phyloP scores from a whole-genome alignment of 495 filamentous ascomycete species.

The Barbatosphaeria neglecta region DNA sequence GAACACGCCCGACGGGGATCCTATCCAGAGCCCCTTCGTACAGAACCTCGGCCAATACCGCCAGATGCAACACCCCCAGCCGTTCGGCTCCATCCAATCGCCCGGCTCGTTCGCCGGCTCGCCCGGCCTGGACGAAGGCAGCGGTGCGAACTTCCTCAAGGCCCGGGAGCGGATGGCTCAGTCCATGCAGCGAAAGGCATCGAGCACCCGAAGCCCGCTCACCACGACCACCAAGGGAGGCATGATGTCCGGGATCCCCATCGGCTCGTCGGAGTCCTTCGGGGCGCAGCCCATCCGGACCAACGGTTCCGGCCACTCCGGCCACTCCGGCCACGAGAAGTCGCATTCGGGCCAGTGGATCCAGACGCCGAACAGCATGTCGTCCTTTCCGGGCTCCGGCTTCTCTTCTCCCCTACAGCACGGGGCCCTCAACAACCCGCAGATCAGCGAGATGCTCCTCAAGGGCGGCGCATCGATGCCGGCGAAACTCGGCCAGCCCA shows the following conservation, averaged over 20 bases:
- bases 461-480: constrained; percentile 47
- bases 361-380: constrained; percentile 61
- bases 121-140: constrained; percentile 43
- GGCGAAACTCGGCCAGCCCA: constrained; percentile 33
- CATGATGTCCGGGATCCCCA: constrained; percentile 23
- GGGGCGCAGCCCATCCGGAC: constrained; percentile 65
- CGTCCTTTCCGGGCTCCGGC: constrained; percentile 72
- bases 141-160: constrained; percentile 41
- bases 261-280: constrained; percentile 35
- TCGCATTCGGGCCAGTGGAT: constrained; percentile 71
- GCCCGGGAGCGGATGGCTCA: constrained; percentile 41
- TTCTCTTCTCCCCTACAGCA: constrained; percentile 56
- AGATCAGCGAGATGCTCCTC: constrained; percentile 38
- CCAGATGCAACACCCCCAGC: constrained; percentile 45
- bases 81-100: constrained; percentile 41
- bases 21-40: constrained; percentile 77
- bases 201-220: constrained; percentile 62
- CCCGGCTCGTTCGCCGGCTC: constrained; percentile 39
- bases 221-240: constrained; percentile 70
- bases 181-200: constrained; percentile 56
- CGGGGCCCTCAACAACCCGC: constrained; percentile 31
- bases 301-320: constrained; percentile 51
- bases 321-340: constrained; percentile 73
- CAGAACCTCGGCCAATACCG: constrained; percentile 64
- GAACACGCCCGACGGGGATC: constrained; percentile 75